Conservation (phyloP, 345 rosid species). For the Arabidopsis thaliana region TAIR10.1 NC_003074.8:14758501-14759000, state of each 20-base stretch:
- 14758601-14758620: slow-evolving; percentile 25
- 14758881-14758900: slow-evolving; percentile 44
- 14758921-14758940: slow-evolving; percentile 37
- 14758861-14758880: slow-evolving; percentile 58
- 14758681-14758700: slow-evolving; percentile 47
- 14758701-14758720: slow-evolving; percentile 45
- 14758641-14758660: slow-evolving; percentile 34
- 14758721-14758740: slow-evolving; percentile 58
- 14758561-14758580: slow-evolving; percentile 55
- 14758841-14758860: slow-evolving; percentile 24
- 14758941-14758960: slow-evolving; percentile 41
- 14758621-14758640: slow-evolving; percentile 48
- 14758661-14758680: slow-evolving; percentile 30
- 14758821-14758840: slow-evolving; percentile 37
- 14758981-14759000: slow-evolving; percentile 53
- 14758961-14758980: slow-evolving; percentile 52
- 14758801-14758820: slow-evolving; percentile 26
- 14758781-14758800: slow-evolving; percentile 35
- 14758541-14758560: slow-evolving; percentile 50
- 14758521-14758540: slow-evolving; percentile 37
- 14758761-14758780: slow-evolving; percentile 34
- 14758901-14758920: slow-evolving; percentile 7
- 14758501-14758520: slow-evolving; percentile 12
- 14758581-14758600: slow-evolving; percentile 38
- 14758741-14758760: slow-evolving; percentile 44